A percentile compares a stretch with the other conserved stretches of the same genome.
Evolutionary conservation across 2,329 filamentous ascomycete species (phyloP).

Genomic region (Diatrype stigma): DNA sequence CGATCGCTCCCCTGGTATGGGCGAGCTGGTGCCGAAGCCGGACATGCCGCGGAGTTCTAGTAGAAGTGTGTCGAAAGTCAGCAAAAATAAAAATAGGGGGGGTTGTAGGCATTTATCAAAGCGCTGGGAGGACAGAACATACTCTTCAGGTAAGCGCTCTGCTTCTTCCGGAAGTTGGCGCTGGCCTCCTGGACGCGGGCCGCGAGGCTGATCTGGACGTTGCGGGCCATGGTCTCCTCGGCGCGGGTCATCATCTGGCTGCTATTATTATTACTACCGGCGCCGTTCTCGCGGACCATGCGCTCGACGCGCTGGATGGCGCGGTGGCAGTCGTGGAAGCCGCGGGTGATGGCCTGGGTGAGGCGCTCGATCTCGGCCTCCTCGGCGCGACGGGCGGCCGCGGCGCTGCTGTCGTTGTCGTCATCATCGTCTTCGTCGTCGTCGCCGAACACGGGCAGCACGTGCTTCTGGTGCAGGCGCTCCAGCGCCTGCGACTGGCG

Average conservation of each 20-base stretch:
- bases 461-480: conserved; percentile 93
- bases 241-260: conserved; percentile 59
- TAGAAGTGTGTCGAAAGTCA: neutral
- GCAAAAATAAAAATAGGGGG: too few relatives aligned
- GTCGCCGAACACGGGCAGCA: conserved; percentile 92
- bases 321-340: conserved; percentile 85
- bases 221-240: conserved; percentile 93
- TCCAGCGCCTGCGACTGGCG: conserved; percentile 81
- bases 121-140: conserved; percentile 20
- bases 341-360: conserved; percentile 83
- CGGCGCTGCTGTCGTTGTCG: neutral
- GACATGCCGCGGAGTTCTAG: conserved; percentile 71
- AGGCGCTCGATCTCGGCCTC: conserved; percentile 86
- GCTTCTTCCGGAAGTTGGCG: conserved; percentile 91
- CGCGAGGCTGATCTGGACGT: conserved; percentile 89
- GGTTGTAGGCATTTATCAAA: too few relatives aligned
- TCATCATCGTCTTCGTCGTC: conserved; percentile 51
- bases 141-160: conserved; percentile 95
- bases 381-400: conserved; percentile 68
- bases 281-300: conserved; percentile 78
- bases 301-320: conserved; percentile 83
- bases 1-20: conserved; percentile 44
- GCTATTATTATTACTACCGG: too few relatives aligned
- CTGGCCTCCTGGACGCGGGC: conserved; percentile 87
- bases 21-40: conserved; percentile 49